Percentiles rank a stretch among this genome's conserved stretches.
Evolutionary conservation across 192 early-diverging fungal genomes (phyloP).

Genomic region (Dissophora ornata): DNA sequence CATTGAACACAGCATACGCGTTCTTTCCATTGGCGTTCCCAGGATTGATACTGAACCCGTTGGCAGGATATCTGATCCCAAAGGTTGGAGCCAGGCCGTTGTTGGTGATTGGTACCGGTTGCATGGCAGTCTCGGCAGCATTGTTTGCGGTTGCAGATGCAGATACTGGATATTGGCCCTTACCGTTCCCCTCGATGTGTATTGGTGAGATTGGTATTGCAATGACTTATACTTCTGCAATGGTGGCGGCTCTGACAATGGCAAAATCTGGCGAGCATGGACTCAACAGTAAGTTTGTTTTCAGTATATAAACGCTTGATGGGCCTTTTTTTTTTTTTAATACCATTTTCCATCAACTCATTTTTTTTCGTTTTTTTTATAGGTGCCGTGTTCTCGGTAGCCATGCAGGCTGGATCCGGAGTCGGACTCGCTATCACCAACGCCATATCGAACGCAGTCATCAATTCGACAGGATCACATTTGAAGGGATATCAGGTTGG

Average conservation of each 20-base stretch:
- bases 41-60: slow-evolving; percentile 41
- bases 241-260: slow-evolving; percentile 48
- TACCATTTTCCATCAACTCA: not conserved
- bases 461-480: slow-evolving; percentile 28
- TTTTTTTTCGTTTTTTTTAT: not conserved
- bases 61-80: slow-evolving; percentile 58
- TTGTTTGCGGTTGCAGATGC: slow-evolving; percentile 33
- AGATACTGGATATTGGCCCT: slow-evolving; percentile 38
- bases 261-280: slow-evolving; percentile 53
- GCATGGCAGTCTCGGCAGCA: slow-evolving; percentile 43
- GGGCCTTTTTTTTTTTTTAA: not conserved
- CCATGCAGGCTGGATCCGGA: slow-evolving; percentile 56
- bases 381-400: slow-evolving; percentile 56
- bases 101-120: slow-evolving; percentile 38
- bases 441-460: slow-evolving; percentile 52
- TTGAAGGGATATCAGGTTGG: slow-evolving; percentile 49
- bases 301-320: not conserved
- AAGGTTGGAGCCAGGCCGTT: slow-evolving; percentile 43
- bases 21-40: slow-evolving; percentile 60
- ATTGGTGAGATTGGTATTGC: slow-evolving; percentile 54
- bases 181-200: slow-evolving; percentile 54
- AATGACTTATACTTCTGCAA: slow-evolving; percentile 53
- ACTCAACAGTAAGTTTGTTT: slow-evolving; percentile 43
- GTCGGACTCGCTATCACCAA: slow-evolving; percentile 56
- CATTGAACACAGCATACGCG: slow-evolving; percentile 57